Percentiles rank a stretch among this genome's conserved stretches.
phyloP scores from a whole-genome alignment of 202 grass and related monocot species.

The Eragrostis tef region DNA sequence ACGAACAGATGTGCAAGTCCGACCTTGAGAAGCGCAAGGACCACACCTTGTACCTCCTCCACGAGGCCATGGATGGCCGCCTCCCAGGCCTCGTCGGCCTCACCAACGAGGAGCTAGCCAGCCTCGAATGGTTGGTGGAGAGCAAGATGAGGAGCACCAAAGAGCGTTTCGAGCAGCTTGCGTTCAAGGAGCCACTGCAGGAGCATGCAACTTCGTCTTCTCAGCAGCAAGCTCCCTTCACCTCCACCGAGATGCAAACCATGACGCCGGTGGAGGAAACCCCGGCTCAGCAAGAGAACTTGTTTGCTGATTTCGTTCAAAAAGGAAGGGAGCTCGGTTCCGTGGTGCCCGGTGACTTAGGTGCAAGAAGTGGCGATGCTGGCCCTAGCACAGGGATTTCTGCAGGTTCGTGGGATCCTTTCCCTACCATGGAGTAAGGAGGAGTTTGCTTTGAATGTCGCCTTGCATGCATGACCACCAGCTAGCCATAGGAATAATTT shows the following conservation, averaged over 20 bases:
- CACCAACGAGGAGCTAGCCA: not conserved
- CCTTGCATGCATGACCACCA: conserved; percentile 15
- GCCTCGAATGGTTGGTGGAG: conserved; percentile 13
- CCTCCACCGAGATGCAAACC: not conserved
- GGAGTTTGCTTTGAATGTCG: not conserved
- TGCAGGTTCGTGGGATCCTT: not conserved
- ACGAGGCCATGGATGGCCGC: not conserved
- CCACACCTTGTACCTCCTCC: conserved; percentile 29
- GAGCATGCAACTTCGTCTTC: not conserved
- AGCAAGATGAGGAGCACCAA: conserved; percentile 19
- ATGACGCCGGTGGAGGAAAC: not conserved
- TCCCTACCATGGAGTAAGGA: conserved; percentile 11
- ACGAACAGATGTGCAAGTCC: conserved; percentile 10
- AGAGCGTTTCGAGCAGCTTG: conserved; percentile 7
- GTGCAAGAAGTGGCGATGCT: too few relatives aligned
- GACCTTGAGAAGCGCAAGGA: conserved; percentile 9
- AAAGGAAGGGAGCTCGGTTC: not conserved
- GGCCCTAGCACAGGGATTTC: not conserved
- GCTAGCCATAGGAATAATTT: not conserved
- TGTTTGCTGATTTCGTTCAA: not conserved
- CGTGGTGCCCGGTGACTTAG: not conserved
- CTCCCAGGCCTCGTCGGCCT: not conserved
- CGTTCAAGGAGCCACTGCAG: not conserved
- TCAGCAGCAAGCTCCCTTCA: too few relatives aligned
- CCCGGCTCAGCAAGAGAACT: not conserved